Evolutionary conservation across 1,139 yeast species (phyloP), one percentile per base, ranked within the genome.

Genomic region (Saccharomyces hybrid): DNA sequence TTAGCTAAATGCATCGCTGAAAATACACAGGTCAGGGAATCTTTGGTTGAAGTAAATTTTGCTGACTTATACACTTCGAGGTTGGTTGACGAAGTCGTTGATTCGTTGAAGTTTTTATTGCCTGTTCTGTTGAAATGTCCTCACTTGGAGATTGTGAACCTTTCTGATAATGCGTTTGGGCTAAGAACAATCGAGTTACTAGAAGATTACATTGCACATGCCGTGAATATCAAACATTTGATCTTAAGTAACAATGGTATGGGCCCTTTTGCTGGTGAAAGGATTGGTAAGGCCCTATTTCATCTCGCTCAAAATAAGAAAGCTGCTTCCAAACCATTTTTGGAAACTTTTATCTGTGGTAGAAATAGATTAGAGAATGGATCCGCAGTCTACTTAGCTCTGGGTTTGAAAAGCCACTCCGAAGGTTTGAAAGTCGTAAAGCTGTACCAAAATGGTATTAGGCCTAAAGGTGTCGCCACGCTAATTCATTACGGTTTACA

Each of bases 231-330:
- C 56, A 86, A 88, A 70, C 97, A 93, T 68, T 79, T 95, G 70
- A 84, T 88, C 60, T 77, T 95, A 60, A 86, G 97, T 50, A 93
- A 93, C 73, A 93, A 95, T 70, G 99, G 99, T 54, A 85, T 93
- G 83, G 99, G 99, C 25, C 99, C 99, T 31, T 87, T 86, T 71
- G 96, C 98, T 0, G 99, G 99, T 63, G 86, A 95, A 53, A 81
- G 96, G 70, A 87, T 93, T 60, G 99, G 97, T 57, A 82, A 82
- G 60, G 88, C 96, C 5, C 79, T 93, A 56, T 88, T 78, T 73
- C 78, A 79, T 64, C 78, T 91, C 62, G 83, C 95, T n/a, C 71
- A 72, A 51, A 83, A 82, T 57, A 88, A 88, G 71, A 72, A 76
- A 59, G 73, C 73, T 29, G 69, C 48, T 14, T 38, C 73, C 75